These are phyloP conservation scores for Lodderomyces theae DNA, from an alignment of 1,139 yeast species.

Conservation along the genomic window DNA sequence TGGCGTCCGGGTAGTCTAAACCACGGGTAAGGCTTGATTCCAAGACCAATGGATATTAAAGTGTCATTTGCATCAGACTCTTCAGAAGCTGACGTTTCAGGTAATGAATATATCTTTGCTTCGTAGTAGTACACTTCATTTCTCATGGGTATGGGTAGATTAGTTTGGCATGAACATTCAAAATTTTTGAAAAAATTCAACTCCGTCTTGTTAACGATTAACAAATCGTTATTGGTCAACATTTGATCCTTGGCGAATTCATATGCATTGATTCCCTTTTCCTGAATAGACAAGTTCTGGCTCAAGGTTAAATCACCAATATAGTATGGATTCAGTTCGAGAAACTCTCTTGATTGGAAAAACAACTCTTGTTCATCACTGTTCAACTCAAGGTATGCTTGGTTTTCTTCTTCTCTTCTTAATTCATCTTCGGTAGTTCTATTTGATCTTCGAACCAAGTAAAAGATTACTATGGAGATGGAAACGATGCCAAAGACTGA, in stretches of 20 bases:
- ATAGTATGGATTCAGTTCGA: conserved; percentile 55
- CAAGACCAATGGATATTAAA: conserved; percentile 44
- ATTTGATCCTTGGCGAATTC: conserved; percentile 75
- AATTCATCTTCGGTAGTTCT: conserved; percentile 48
- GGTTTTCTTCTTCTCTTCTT: conserved; percentile 59
- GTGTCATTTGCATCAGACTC: conserved; percentile 44
- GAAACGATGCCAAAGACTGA: conserved; percentile 15
- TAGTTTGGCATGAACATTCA: conserved; percentile 78
- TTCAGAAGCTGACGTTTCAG: conserved; percentile 18
- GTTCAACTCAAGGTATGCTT: conserved; percentile 55
- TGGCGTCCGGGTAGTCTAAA: conserved; percentile 59
- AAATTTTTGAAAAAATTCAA: conserved; percentile 67
- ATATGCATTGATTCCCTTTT: conserved; percentile 92
- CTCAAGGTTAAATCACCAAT: conserved; percentile 43
- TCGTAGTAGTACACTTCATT: conserved; percentile 93
- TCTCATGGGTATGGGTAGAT: conserved; percentile 79
- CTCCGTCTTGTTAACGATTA: conserved; percentile 73
- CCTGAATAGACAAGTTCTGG: conserved; percentile 68
- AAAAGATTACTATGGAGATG: conserved; percentile 14
- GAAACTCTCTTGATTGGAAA: conserved; percentile 61
- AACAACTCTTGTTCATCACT: conserved; percentile 81
- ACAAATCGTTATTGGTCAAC: conserved; percentile 56
- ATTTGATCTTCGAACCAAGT: conserved; percentile 14
- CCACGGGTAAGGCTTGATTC: conserved; percentile 56
- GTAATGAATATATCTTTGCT: conserved; percentile 58